Evolutionary conservation across 2,329 filamentous ascomycete genomes (phyloP).

Genomic region (Nigrospora osmanthi): DNA sequence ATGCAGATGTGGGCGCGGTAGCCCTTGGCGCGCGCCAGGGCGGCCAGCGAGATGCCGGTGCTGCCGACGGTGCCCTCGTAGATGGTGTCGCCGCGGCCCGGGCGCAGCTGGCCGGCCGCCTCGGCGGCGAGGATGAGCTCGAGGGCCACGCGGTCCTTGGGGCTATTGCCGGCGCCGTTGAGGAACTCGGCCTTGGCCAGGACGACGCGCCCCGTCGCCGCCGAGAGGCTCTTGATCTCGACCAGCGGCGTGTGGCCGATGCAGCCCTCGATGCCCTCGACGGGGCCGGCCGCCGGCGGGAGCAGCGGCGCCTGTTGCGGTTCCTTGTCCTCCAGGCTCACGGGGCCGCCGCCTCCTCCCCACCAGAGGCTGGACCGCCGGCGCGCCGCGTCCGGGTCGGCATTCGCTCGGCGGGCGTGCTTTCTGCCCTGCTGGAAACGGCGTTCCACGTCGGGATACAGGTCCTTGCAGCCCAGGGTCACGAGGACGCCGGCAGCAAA

Average conservation of each 20-base stretch:
- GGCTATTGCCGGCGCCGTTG: constrained; percentile 87
- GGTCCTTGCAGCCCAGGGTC: constrained; percentile 70
- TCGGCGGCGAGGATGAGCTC: constrained; percentile 84
- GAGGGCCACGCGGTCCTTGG: constrained; percentile 91
- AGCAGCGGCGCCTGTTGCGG: constrained; percentile 11
- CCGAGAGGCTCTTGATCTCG: constrained; percentile 75
- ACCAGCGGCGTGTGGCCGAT: constrained; percentile 93
- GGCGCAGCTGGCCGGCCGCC: constrained; percentile 63
- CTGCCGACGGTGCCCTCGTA: constrained; percentile 97
- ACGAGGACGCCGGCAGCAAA: constrained; percentile 72
- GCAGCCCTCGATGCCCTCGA: constrained; percentile 78
- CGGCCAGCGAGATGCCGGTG: constrained; percentile 90
- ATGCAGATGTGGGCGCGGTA: constrained; percentile 96
- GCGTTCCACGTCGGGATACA: constrained; percentile 67
- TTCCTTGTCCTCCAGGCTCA: constrained; percentile 51
- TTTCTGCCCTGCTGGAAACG: constrained; percentile 45
- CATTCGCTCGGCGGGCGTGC: constrained; percentile 10
- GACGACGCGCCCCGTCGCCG: constrained; percentile 81
- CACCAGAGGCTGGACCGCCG: constrained; percentile 38
- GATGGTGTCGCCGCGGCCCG: constrained; percentile 82
- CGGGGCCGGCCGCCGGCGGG: constrained; percentile 34
- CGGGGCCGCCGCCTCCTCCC: constrained; percentile 25
- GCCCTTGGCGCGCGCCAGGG: constrained; percentile 77
- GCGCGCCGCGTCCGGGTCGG: constrained; percentile 8
- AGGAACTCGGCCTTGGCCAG: constrained; percentile 94